Conservation (phyloP, 2,329 filamentous ascomycete species). For the Exutisphaerella laricina region DNA sequence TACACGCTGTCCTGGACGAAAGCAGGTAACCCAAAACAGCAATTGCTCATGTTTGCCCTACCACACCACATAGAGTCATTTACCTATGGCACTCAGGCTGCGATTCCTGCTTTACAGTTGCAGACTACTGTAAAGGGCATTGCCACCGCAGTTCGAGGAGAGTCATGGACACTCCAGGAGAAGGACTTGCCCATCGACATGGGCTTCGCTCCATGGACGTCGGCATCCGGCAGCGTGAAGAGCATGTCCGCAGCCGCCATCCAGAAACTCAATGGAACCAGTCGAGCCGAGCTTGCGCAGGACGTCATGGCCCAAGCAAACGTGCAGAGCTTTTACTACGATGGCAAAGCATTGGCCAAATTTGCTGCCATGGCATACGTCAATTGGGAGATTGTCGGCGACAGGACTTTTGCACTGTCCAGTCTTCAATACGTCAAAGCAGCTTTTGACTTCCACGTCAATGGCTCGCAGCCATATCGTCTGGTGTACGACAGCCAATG, state of each 20-base stretch:
- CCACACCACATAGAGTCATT: conserved; percentile 82
- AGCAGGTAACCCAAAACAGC: conserved; percentile 54
- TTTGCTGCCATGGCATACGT: conserved; percentile 44
- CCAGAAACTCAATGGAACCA: conserved; percentile 52
- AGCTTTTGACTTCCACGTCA: conserved; percentile 45
- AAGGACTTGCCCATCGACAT: conserved; percentile 64
- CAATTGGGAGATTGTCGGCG: conserved; percentile 49
- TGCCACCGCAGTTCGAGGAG: conserved; percentile 64
- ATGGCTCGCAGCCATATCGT: conserved; percentile 42
- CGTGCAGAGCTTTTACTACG: conserved; percentile 85
- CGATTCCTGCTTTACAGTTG: conserved; percentile 52
- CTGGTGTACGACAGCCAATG: conserved; percentile 57
- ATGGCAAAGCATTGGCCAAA: conserved; percentile 56
- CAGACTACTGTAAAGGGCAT: conserved; percentile 81
- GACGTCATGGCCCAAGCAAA: conserved; percentile 69
- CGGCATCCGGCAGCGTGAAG: conserved; percentile 38
- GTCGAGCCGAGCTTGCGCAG: conserved; percentile 64
- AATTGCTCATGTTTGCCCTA: conserved; percentile 77
- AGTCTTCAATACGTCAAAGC: conserved; percentile 47
- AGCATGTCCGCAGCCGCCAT: conserved; percentile 42
- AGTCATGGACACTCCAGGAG: conserved; percentile 75
- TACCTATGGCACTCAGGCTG: conserved; percentile 49
- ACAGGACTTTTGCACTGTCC: conserved; percentile 49
- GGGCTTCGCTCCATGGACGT: conserved; percentile 73
- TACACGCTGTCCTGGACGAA: conserved; percentile 74